Conservation (phyloP, 2,329 filamentous ascomycete species). For the Pseudopithomyces maydicus region DNA sequence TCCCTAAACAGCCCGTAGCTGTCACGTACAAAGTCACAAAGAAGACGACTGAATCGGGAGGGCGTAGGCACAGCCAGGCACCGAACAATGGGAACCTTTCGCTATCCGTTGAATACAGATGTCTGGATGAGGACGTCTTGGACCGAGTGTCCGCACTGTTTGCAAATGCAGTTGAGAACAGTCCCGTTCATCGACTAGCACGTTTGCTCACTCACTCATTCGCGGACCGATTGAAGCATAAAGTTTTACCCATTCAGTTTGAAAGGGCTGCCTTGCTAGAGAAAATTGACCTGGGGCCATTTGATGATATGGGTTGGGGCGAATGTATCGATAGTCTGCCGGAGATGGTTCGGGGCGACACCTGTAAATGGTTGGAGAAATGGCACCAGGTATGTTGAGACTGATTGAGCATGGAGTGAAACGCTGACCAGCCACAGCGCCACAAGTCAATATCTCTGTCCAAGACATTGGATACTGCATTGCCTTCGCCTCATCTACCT, state of each 20-base stretch:
- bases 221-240: conserved; percentile 50
- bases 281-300: conserved; percentile 58
- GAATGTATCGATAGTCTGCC: conserved; percentile 58
- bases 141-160: conserved; percentile 55
- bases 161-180: conserved; percentile 51
- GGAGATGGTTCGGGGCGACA: conserved; percentile 46
- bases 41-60: conserved; percentile 46
- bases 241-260: conserved; percentile 55
- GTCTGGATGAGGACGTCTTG: conserved; percentile 74
- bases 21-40: conserved; percentile 78
- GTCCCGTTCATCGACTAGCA: conserved; percentile 53
- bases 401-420: not conserved
- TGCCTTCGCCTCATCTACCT: conserved; percentile 46
- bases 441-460: conserved; percentile 31
- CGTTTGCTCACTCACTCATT: conserved; percentile 60
- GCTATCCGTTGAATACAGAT: conserved; percentile 75
- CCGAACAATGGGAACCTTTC: conserved; percentile 56
- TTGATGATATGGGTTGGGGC: conserved; percentile 60
- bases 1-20: conserved; percentile 79
- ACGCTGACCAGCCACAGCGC: conserved; percentile 28
- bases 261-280: conserved; percentile 60
- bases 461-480: conserved; percentile 18
- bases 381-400: conserved; percentile 60
- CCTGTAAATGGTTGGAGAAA: conserved; percentile 57
- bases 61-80: conserved; percentile 24